Conservation (phyloP, 1,139 yeast species). For the Schwanniomyces etchellsii region DNA sequence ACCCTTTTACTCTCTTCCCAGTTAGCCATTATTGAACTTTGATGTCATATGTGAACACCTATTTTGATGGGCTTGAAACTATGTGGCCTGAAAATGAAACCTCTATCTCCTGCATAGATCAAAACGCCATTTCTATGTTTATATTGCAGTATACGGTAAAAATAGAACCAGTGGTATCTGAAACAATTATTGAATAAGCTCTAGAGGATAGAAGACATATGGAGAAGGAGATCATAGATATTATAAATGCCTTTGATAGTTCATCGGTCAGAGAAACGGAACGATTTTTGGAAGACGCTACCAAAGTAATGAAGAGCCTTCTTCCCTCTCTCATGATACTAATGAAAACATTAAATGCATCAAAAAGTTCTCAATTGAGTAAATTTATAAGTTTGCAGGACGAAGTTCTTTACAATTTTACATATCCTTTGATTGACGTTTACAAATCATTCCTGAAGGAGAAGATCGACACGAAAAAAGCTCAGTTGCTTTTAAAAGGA, state of each 20-base stretch:
- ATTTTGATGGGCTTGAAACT: too few species aligned
- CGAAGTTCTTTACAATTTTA: constrained; percentile 43
- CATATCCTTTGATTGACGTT: constrained; percentile 26
- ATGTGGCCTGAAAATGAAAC: background rate
- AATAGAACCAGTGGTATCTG: too few species aligned
- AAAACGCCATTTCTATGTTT: too few species aligned
- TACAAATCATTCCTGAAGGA: constrained; percentile 15
- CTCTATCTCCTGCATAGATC: background rate
- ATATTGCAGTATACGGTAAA: too few species aligned
- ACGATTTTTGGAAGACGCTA: constrained; percentile 13
- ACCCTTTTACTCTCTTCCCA: constrained; percentile 3
- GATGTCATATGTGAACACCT: too few species aligned
- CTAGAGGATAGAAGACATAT: too few species aligned
- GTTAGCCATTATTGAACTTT: background rate
- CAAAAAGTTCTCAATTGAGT: constrained; percentile 17
- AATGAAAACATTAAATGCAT: background rate
- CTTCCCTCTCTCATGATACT: constrained; percentile 17
- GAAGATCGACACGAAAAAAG: constrained; percentile 5
- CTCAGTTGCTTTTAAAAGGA: constrained; percentile 14
- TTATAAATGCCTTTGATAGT: constrained; percentile 15
- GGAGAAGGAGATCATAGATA: constrained; percentile 12
- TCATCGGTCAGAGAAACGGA: constrained; percentile 4
- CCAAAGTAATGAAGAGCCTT: constrained; percentile 14
- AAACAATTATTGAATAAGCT: too few species aligned
- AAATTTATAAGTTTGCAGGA: constrained; percentile 48